Evolutionary conservation across 768 basidiomycete species (phyloP), one percentile per base, ranked within the genome.

Genomic region (Boletus reticulatus): DNA sequence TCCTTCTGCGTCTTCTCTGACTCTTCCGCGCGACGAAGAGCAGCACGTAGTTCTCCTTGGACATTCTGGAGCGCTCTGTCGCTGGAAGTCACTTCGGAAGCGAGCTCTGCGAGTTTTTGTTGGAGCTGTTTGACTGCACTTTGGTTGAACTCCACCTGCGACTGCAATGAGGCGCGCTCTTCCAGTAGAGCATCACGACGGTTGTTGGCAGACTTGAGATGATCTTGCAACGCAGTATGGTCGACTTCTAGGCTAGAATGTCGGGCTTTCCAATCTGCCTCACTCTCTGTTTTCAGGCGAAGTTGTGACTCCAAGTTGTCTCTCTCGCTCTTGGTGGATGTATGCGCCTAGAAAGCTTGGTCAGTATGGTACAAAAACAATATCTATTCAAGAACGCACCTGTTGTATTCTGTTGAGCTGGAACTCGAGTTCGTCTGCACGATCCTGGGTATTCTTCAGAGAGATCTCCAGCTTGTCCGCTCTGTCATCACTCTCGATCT

Each of bases 401-500:
- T 92, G 91, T 64, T 85, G 89, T 39, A 88, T 73, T 66, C 88
- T 90, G 13, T 86, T 84, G 19, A 94, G 74, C 64, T 89, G 89
- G 63, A 91, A 88, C 62, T 92, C 91, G 10, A 93, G 79, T 65
- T 92, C 89, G 56, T 89, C 90, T 6, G 87, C 87, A 52, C 87
- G 86, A 63, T 93, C 84, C 63, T 91, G 89, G 24, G 86, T 86
- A 63, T 91, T 85, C 65, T 85, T 86, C 45, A 94, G 73, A 9
- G 87, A 87, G 43, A 74, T 73, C 66, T 92, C 90, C 24, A 92
- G 72, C 42, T 79, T 79, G 59, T 92, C 91, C 16, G 85, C 84
- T 41, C 88, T 85, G 69, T 93, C 89, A 65, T 94, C 91, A 56
- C 82, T 85, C 68, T 92, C 84, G 20, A 94, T 85, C 60, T 90